Conservation (phyloP, 2,329 filamentous ascomycete genomes). For the Aspergillus nomiae region DNA sequence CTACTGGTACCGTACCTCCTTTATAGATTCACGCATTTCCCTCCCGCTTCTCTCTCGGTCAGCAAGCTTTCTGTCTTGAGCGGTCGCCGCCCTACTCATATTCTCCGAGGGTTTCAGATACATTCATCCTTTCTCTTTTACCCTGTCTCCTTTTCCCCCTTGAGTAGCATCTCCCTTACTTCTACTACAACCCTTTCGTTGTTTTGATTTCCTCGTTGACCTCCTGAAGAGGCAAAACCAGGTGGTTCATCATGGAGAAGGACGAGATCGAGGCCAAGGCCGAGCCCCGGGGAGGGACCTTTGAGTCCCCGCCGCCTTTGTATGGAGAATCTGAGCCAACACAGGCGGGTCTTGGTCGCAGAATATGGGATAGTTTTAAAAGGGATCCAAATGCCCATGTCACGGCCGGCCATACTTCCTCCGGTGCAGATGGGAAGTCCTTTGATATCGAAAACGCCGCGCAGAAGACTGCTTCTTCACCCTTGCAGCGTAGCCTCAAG, state of each 20-base stretch:
- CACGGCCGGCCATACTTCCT: slow-evolving; percentile 26
- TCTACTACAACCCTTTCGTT: background rate
- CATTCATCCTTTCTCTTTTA: background rate
- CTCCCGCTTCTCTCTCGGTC: background rate
- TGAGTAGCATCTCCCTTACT: background rate
- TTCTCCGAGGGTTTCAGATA: background rate
- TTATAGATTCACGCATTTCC: background rate
- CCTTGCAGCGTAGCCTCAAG: slow-evolving; percentile 76
- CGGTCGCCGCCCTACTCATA: background rate
- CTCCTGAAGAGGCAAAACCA: background rate
- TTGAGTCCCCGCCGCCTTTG: slow-evolving; percentile 26
- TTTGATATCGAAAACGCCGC: slow-evolving; percentile 66
- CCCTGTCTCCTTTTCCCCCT: background rate
- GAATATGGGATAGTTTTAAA: slow-evolving; percentile 47
- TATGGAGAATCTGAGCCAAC: slow-evolving; percentile 35
- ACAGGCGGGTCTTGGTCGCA: slow-evolving; percentile 25
- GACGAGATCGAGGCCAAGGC: slow-evolving; percentile 28
- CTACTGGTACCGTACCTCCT: background rate
- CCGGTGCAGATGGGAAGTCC: slow-evolving; percentile 56
- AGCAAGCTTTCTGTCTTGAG: background rate
- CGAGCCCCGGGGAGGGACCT: slow-evolving; percentile 19
- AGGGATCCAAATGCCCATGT: slow-evolving; percentile 46
- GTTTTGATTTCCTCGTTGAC: background rate
- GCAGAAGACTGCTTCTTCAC: slow-evolving; percentile 68
- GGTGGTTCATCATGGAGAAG: slow-evolving; percentile 34